Evolutionary conservation across 2,329 filamentous ascomycete species (phyloP).

Genomic region (Fusarium devonianum): DNA sequence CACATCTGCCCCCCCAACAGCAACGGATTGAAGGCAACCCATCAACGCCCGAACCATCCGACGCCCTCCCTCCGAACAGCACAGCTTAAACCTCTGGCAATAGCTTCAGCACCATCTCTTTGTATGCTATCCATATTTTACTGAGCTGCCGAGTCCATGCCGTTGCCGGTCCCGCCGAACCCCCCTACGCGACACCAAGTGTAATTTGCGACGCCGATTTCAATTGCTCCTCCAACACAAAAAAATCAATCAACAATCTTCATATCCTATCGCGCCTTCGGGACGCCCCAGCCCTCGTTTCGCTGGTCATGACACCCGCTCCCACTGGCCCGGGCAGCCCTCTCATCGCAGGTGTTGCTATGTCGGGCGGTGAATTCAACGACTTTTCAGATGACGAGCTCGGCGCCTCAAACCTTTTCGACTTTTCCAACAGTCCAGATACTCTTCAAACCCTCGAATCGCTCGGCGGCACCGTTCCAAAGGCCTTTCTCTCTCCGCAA

Average conservation of each 20-base stretch:
- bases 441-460: conserved; percentile 47
- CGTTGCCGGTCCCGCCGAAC: conserved; percentile 20
- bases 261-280: conserved; percentile 20
- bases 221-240: conserved; percentile 31
- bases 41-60: conserved; percentile 30
- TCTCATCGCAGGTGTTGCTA: conserved; percentile 49
- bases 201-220: conserved; percentile 35
- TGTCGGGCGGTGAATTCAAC: conserved; percentile 49
- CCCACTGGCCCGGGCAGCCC: conserved; percentile 47
- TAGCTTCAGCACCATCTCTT: background rate
- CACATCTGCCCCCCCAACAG: conserved; percentile 36
- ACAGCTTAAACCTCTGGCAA: conserved; percentile 9
- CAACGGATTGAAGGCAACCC: conserved; percentile 28
- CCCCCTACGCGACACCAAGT: conserved; percentile 36
- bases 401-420: conserved; percentile 44
- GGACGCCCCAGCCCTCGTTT: conserved; percentile 30
- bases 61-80: conserved; percentile 17
- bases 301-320: conserved; percentile 49
- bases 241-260: conserved; percentile 9
- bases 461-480: conserved; percentile 43
- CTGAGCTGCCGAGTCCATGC: conserved; percentile 28
- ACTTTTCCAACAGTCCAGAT: conserved; percentile 49
- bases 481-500: conserved; percentile 45
- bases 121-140: conserved; percentile 8
- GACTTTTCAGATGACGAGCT: conserved; percentile 51